These are phyloP conservation scores for Phoma sp. DNA, from an alignment of 2,329 filamentous ascomycete species.

Conservation along the genomic window DNA sequence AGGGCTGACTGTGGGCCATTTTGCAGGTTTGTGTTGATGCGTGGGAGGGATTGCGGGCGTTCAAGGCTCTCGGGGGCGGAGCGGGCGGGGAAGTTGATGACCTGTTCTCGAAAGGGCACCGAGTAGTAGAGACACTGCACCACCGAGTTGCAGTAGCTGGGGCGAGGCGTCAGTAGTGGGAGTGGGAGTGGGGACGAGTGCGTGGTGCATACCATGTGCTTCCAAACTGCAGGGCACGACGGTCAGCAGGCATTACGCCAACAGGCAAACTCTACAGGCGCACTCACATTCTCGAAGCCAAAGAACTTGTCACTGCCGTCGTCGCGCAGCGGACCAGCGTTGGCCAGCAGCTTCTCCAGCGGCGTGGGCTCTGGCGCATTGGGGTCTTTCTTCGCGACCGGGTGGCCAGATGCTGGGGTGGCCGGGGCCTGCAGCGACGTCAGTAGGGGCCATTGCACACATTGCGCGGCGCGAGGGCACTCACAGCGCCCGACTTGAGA, in stretches of 20 bases:
- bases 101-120: constrained; percentile 88
- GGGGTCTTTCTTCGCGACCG: constrained; percentile 65
- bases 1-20: constrained; percentile 51
- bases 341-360: constrained; percentile 79
- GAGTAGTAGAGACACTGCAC: constrained; percentile 97
- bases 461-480: constrained; percentile 27
- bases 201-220: constrained; percentile 81
- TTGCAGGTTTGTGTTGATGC: constrained; percentile 48
- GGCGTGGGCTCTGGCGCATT: constrained; percentile 64
- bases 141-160: constrained; percentile 97
- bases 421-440: constrained; percentile 52
- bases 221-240: constrained; percentile 71
- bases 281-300: constrained; percentile 92
- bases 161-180: constrained; percentile 14
- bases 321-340: constrained; percentile 78
- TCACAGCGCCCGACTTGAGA: constrained; percentile 58
- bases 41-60: constrained; percentile 58
- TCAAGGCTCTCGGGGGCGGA: constrained; percentile 71
- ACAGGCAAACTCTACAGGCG: constrained; percentile 5
- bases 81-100: constrained; percentile 85
- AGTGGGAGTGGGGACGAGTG: not conserved
- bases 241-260: constrained; percentile 3
- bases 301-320: constrained; percentile 99
- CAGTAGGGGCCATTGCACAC: constrained; percentile 31
- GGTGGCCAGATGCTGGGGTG: constrained; percentile 53